A percentile compares a stretch with the other conserved stretches of the same genome.
Evolutionary conservation across 257 asterid genomes (phyloP).

Genomic region (Plectranthus barbatus): DNA sequence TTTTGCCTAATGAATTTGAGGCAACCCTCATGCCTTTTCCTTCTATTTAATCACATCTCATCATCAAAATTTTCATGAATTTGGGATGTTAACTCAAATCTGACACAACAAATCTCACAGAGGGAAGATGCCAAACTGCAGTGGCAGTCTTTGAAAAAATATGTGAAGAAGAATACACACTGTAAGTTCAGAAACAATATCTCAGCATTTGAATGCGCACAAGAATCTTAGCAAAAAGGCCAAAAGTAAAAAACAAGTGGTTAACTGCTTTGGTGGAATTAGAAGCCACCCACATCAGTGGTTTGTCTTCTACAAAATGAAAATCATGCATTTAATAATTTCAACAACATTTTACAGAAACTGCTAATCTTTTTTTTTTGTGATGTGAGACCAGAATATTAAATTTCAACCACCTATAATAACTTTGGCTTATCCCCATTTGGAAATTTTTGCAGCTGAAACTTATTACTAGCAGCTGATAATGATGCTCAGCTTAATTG

Average conservation of each 20-base stretch:
- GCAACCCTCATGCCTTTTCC: constrained; percentile 56
- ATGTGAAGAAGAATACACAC: constrained; percentile 15
- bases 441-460: constrained; percentile 12
- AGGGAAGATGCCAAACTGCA: constrained; percentile 28
- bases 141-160: constrained; percentile 15
- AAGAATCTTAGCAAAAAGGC: constrained; percentile 6
- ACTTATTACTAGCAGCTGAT: constrained; percentile 36
- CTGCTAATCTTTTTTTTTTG: constrained; percentile 18
- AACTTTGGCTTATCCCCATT: constrained; percentile 20
- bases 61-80: too few species aligned
- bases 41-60: constrained; percentile 33
- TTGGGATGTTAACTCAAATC: too few species aligned
- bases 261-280: too few species aligned
- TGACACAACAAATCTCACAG: constrained; percentile 34
- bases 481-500: constrained; percentile 4
- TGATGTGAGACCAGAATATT: constrained; percentile 28
- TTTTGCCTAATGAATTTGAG: constrained; percentile 35
- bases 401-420: constrained; percentile 30
- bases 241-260: too few species aligned
- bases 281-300: too few species aligned
- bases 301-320: neutral
- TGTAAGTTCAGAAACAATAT: constrained; percentile 6
- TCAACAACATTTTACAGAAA: constrained; percentile 36
- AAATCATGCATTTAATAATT: constrained; percentile 27
- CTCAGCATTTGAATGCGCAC: constrained; percentile 1